Evolutionary conservation across 2,329 filamentous ascomycete species (phyloP).

Genomic region (Phaeosphaeriaceae sp.): DNA sequence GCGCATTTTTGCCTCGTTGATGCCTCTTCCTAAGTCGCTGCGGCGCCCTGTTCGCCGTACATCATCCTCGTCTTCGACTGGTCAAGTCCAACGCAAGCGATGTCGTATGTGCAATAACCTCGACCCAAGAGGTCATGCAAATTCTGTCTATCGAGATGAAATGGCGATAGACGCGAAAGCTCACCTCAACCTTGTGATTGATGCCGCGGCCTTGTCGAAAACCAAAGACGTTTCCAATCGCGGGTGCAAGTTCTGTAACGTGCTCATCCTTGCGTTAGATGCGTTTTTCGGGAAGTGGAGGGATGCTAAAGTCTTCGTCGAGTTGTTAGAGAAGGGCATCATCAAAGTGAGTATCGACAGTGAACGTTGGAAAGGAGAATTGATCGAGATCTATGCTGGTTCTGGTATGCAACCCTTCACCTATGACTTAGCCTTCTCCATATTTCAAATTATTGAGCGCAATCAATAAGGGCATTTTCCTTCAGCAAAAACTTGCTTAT

Average conservation of each 20-base stretch:
- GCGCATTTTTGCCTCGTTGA: slow-evolving; percentile 6
- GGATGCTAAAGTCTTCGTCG: slow-evolving; percentile 27
- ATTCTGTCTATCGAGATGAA: slow-evolving; percentile 28
- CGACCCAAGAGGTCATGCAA: slow-evolving; percentile 35
- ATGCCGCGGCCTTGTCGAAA: slow-evolving; percentile 30
- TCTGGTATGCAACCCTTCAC: slow-evolving; percentile 29
- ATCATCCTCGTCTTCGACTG: slow-evolving; percentile 14
- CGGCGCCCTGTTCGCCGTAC: slow-evolving; percentile 24
- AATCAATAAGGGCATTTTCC: no score
- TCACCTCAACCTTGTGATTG: slow-evolving; percentile 32
- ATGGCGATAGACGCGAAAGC: slow-evolving; percentile 19
- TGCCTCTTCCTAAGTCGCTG: slow-evolving; percentile 35
- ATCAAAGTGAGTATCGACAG: slow-evolving; percentile 35
- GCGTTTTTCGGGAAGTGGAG: slow-evolving; percentile 38
- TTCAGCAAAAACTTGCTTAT: no score
- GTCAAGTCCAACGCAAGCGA: slow-evolving; percentile 27
- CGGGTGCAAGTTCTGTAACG: slow-evolving; percentile 38
- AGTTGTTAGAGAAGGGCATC: slow-evolving; percentile 34
- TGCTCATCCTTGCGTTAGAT: slow-evolving; percentile 35
- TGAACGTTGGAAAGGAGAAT: slow-evolving; percentile 26
- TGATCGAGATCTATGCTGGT: slow-evolving; percentile 36
- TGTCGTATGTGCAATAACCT: slow-evolving; percentile 40
- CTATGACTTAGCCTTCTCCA: no score
- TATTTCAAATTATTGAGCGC: background rate
- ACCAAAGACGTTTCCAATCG: slow-evolving; percentile 18